Evolutionary conservation across 2,329 filamentous ascomycete genomes (phyloP).

Genomic region (Claviceps purpurea): DNA sequence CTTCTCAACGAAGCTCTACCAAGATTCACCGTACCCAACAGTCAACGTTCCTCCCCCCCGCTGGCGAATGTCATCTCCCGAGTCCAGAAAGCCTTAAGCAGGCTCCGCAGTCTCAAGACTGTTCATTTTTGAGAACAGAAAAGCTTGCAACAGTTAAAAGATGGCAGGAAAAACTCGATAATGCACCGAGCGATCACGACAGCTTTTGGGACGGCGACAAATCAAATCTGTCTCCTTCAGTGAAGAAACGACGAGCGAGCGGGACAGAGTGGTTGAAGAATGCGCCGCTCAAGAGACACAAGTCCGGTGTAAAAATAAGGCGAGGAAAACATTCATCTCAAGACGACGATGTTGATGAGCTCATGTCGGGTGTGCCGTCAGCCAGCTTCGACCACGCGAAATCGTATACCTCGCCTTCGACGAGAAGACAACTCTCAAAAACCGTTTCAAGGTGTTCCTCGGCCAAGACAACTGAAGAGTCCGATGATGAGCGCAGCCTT

Average conservation of each 20-base stretch:
- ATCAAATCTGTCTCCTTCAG: conserved; percentile 5
- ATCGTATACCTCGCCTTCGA: conserved; percentile 2
- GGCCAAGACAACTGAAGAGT: background rate
- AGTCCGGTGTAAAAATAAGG: conserved; percentile 6
- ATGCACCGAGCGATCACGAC: conserved; percentile 4
- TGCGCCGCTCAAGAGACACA: conserved; percentile 16
- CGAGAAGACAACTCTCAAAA: conserved; percentile 8
- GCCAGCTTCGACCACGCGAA: conserved; percentile 3
- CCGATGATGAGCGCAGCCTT: conserved; percentile 8
- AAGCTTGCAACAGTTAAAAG: conserved; percentile 18
- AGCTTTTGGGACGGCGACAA: conserved; percentile 11
- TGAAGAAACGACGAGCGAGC: conserved; percentile 14
- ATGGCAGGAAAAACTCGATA: conserved; percentile 18
- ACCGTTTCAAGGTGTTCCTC: conserved; percentile 1
- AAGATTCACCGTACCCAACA: background rate
- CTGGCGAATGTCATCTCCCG: conserved; percentile 25
- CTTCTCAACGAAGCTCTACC: conserved; percentile 1
- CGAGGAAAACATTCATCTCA: background rate
- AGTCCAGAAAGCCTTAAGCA: conserved; percentile 27
- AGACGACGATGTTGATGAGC: conserved; percentile 9
- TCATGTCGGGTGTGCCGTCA: conserved; percentile 1
- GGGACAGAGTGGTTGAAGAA: conserved; percentile 21
- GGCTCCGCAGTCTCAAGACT: conserved; percentile 12
- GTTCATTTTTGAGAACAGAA: conserved; percentile 19
- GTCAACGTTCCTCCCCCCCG: conserved; percentile 9